phyloP scores from a whole-genome alignment of 176 grass and related monocot genomes.

The Oryza rufipogon region DNA sequence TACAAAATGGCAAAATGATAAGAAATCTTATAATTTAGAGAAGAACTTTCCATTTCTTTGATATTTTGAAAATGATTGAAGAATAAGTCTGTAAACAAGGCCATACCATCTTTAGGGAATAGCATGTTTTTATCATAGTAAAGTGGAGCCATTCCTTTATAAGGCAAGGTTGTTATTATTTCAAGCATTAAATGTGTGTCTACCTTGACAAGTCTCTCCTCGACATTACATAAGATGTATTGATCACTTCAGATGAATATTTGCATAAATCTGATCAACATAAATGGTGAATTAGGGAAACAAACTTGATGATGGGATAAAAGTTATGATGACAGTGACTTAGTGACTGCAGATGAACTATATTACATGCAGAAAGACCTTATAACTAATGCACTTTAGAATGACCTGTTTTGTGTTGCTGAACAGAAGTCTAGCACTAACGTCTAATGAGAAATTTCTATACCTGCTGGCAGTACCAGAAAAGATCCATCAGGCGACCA shows the following conservation, averaged over 20 bases:
- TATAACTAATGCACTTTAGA: not conserved
- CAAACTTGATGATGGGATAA: not conserved
- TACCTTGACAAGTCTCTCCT: slow-evolving; percentile 96
- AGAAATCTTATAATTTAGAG: no score
- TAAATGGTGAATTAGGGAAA: slow-evolving; percentile 27
- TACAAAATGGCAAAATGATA: no score
- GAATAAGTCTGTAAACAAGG: no score
- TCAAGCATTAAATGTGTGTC: slow-evolving; percentile 29
- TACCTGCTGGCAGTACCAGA: slow-evolving; percentile 91
- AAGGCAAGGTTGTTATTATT: slow-evolving; percentile 8
- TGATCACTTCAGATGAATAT: slow-evolving; percentile 68
- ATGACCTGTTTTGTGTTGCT: not conserved
- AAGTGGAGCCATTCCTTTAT: not conserved
- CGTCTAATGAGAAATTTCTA: not conserved
- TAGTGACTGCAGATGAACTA: slow-evolving; percentile 7
- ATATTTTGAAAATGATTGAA: no score
- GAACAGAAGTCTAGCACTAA: not conserved
- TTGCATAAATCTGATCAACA: slow-evolving; percentile 68
- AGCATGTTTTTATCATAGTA: not conserved
- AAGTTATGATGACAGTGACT: not conserved
- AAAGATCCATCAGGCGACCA: slow-evolving; percentile 99
- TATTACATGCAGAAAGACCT: slow-evolving; percentile 26
- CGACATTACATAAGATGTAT: slow-evolving; percentile 90
- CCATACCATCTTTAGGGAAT: not conserved
- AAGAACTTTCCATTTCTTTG: no score